Conservation (phyloP, 805 yeast species). For the Suhomyces sp. region DNA sequence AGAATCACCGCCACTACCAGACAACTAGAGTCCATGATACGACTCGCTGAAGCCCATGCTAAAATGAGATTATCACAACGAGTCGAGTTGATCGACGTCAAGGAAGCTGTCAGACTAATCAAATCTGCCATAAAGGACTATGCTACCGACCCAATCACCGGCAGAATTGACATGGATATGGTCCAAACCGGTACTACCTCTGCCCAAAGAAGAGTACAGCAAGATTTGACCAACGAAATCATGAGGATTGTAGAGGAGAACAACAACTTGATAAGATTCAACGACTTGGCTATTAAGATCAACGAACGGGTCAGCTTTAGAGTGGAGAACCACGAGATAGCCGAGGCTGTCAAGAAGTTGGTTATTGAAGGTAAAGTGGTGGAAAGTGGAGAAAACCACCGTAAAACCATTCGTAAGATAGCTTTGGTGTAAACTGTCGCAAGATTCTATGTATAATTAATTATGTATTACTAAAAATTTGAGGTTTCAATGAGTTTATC, state of each 20-base stretch:
- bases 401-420: conserved; percentile 50
- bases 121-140: conserved; percentile 94
- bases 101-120: conserved; percentile 90
- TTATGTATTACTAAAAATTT: conserved; percentile 8
- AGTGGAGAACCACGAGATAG: conserved; percentile 68
- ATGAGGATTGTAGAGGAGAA: conserved; percentile 47
- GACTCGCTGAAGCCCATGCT: conserved; percentile 95
- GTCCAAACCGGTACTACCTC: conserved; percentile 94
- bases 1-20: conserved; percentile 97
- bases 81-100: conserved; percentile 80
- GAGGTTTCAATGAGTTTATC: neutral
- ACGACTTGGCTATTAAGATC: conserved; percentile 55
- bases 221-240: conserved; percentile 66
- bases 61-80: conserved; percentile 77
- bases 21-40: conserved; percentile 93
- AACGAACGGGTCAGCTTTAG: conserved; percentile 64
- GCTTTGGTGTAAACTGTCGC: conserved; percentile 10
- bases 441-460: neutral
- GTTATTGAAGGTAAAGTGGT: conserved; percentile 68
- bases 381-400: conserved; percentile 68
- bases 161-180: conserved; percentile 94
- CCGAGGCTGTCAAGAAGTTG: conserved; percentile 63
- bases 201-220: conserved; percentile 75
- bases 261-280: conserved; percentile 52
- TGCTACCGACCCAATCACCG: conserved; percentile 97